These are phyloP conservation scores for Alloteropsis angusta DNA, from an alignment of 202 grass and related monocot genomes.

Conservation along the genomic window DNA sequence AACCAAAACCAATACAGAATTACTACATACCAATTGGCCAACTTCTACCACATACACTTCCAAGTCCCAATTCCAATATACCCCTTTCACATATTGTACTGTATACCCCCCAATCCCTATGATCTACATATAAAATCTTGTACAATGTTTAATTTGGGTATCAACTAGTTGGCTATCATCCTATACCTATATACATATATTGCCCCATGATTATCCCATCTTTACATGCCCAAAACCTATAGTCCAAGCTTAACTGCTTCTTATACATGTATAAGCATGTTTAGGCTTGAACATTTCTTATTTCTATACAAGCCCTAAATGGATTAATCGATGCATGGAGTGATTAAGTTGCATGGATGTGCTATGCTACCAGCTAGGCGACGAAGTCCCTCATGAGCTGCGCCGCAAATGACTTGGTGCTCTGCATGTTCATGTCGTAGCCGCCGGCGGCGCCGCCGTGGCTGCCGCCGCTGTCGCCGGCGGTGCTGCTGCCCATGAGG, in stretches of 20 bases:
- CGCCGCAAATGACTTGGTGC: constrained; percentile 64
- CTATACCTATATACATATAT: constrained; percentile 42
- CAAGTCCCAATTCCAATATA: constrained; percentile 34
- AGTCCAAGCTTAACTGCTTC: constrained; percentile 17
- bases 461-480: constrained; percentile 17
- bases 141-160: constrained; percentile 40
- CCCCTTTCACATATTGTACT: constrained; percentile 20
- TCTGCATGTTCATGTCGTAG: constrained; percentile 77
- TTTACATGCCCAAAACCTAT: constrained; percentile 46
- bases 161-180: constrained; percentile 27
- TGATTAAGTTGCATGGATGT: not conserved
- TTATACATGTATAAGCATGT: constrained; percentile 5
- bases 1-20: constrained; percentile 30
- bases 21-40: not conserved
- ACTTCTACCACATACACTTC: constrained; percentile 16
- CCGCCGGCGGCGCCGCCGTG: constrained; percentile 28
- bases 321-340: constrained; percentile 2
- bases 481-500: constrained; percentile 38
- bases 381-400: constrained; percentile 48
- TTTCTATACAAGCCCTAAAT: constrained; percentile 71
- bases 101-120: constrained; percentile 28
- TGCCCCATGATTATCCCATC: constrained; percentile 34
- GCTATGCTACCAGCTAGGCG: constrained; percentile 19
- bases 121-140: constrained; percentile 39
- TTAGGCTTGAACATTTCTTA: constrained; percentile 28